Evolutionary conservation across 768 basidiomycete genomes (phyloP), one percentile per base, ranked within the genome.

Genomic region (Trametes sanguinea): DNA sequence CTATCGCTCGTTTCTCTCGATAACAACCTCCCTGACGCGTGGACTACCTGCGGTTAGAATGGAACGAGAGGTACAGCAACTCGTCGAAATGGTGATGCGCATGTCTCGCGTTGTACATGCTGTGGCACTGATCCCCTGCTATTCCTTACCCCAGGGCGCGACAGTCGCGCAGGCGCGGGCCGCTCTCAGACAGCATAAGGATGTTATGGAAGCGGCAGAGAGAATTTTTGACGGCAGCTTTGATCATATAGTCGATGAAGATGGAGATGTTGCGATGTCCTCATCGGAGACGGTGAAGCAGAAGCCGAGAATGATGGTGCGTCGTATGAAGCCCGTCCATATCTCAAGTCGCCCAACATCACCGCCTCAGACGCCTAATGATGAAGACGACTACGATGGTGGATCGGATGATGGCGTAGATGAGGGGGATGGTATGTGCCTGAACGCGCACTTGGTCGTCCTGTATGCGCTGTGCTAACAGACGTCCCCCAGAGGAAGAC

Each of bases 201-300:
- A 98, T 80, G 93, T 95, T 39, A 92, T 93, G 90, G 82, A 91
- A 70, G 95, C 95, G 13, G 94, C 94, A 2, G 94, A 94, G 73
- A 81, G 82, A 48, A 85, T 93, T 62, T 90, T 93, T 63, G 88
- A 90, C 64, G 95, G 95, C 11, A 85, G 88, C 65, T 94, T 92
- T 68, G 89, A 92, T 68, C 76, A 89, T 70, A 77, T 92, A n/a
- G 75, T 77, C 17, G 84, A 85, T 52, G 85, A 78, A 2, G 84
- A 86, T 66, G 77, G 70, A 4, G 69, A 71, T 35, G 63, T 69
- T 35, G 58, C 63, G 16, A 68, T 71, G 71, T 47, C 37, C 17
- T 60, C 65, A 17, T 57, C 54, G 33, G 64, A 54, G 51, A 57
- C 16, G 33, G 29, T 53, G 16, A 40, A 61, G 47, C 66, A 54